Evolutionary conservation across 2,329 filamentous ascomycete species (phyloP).

Genomic region (Atkinsonella hypoxylon): DNA sequence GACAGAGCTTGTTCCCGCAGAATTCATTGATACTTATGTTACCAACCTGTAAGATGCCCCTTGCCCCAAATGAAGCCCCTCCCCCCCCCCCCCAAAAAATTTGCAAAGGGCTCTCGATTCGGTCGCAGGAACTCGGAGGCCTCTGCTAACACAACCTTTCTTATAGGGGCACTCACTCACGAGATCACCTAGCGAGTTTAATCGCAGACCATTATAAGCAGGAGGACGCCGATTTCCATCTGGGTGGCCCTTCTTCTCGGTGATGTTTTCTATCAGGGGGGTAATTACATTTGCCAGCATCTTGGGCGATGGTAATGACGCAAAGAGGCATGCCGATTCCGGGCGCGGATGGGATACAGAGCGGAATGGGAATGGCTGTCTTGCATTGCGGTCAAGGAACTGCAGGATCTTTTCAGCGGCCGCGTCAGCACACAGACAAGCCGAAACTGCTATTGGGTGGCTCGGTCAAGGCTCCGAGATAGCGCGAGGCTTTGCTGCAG

Average conservation of each 20-base stretch:
- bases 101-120: neutral
- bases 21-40: conserved; percentile 69
- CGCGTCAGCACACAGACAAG: conserved; percentile 11
- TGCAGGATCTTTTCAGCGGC: conserved; percentile 1
- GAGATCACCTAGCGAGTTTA: conserved; percentile 60
- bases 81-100: conserved; percentile 1
- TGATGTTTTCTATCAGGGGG: neutral
- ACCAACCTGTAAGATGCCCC: conserved; percentile 51
- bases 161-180: conserved; percentile 51
- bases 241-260: conserved; percentile 25
- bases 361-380: neutral
- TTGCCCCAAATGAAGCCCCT: neutral
- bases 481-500: neutral
- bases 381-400: neutral
- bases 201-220: conserved; percentile 65
- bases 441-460: conserved; percentile 1
- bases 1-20: conserved; percentile 71
- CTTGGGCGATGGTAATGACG: neutral
- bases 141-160: neutral
- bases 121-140: neutral
- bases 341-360: neutral
- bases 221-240: conserved; percentile 55
- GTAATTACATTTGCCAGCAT: neutral
- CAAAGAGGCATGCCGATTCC: neutral
- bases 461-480: neutral